Base-by-base conservation (phyloP, 192 early-diverging fungal species). In the Linnemannia zychae region DNA sequence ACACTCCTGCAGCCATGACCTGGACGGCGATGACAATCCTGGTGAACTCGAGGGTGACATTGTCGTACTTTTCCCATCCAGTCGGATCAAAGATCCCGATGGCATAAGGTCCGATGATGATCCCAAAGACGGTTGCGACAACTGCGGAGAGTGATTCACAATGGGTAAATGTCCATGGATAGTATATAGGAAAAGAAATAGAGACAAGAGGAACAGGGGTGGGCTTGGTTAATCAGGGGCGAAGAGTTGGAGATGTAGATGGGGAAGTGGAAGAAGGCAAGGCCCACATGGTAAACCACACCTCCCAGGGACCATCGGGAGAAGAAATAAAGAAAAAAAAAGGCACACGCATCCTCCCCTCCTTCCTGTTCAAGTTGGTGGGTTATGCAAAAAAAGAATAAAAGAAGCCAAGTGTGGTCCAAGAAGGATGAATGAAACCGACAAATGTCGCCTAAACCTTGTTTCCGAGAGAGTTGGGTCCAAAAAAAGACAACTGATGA, bases 1-100 rank as follows among this genome's bases (percentile, higher is more conserved):
- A 90, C 13, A 98, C 93, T 22, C 95, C 96, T 37, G 96, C 96
- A 50, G 93, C 94, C 95, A 97, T 96, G 38, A 97, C 94, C 86
- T 97, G 96, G 77, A 99, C 93, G 3, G 94, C 95, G 81, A 99
- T 92, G 50, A 95, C 92, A 73, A 96, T 90, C 40, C 96, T 92
- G 40, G 93, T 91, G 33, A 96, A 90, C 79, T 96, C 92, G 52
- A 94, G 91, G 1, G 94, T 94, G 22, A 96, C 88, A 52, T 85
- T 79, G 48, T 91, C 82, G 70, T 89, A 78, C 44, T 91, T 74
- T 48, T 81, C 67, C 93, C 93, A 93, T 0, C 76, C 75, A 16
- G 75, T 66, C 5, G 97, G 95, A 80, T 97, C 87, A 67, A 98
- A 84, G 78, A 94, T 89, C 53, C 94, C 92, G 40, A 94, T 83